These are phyloP conservation scores for Arthroderma sp. DNA, from an alignment of 2,329 filamentous ascomycete species.

Conservation along the genomic window DNA sequence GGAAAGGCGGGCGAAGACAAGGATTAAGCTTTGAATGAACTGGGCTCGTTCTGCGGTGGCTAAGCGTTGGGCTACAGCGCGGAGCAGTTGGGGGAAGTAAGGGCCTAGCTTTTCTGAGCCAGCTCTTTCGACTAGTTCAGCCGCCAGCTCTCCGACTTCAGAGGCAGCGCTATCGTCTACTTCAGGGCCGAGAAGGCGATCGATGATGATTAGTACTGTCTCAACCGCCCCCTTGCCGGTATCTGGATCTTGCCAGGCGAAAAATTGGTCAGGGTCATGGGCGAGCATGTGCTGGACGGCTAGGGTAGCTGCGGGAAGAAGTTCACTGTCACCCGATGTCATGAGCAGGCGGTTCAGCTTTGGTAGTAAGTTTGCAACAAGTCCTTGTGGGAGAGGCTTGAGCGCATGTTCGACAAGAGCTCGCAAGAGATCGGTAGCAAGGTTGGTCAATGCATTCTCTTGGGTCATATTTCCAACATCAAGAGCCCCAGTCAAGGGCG, in stretches of 20 bases:
- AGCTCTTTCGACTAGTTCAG: conserved; percentile 89
- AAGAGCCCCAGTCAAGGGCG: conserved; percentile 76
- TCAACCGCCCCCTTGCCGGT: conserved; percentile 72
- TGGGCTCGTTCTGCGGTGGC: conserved; percentile 69
- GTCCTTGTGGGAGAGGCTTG: conserved; percentile 73
- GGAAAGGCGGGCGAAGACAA: conserved; percentile 86
- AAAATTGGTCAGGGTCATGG: conserved; percentile 81
- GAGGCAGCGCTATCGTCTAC: conserved; percentile 90
- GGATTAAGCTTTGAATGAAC: conserved; percentile 89
- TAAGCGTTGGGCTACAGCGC: conserved; percentile 75
- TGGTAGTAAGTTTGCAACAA: conserved; percentile 72
- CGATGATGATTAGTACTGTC: conserved; percentile 80
- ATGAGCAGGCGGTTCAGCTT: conserved; percentile 75
- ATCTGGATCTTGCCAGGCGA: conserved; percentile 67
- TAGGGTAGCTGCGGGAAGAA: conserved; percentile 74
- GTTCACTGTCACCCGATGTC: conserved; percentile 70
- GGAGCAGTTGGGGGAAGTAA: conserved; percentile 74
- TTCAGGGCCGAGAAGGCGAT: conserved; percentile 66
- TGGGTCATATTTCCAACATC: conserved; percentile 76
- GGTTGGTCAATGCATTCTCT: conserved; percentile 63
- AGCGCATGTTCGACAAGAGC: conserved; percentile 71
- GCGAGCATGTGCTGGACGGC: conserved; percentile 79
- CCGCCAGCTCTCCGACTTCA: conserved; percentile 90
- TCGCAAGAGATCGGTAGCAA: conserved; percentile 73
- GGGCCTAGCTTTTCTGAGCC: conserved; percentile 82